Evolutionary conservation across 192 early-diverging fungal genomes (phyloP), one percentile per base, ranked within the genome.

Genomic region (Coemansia sp.): DNA sequence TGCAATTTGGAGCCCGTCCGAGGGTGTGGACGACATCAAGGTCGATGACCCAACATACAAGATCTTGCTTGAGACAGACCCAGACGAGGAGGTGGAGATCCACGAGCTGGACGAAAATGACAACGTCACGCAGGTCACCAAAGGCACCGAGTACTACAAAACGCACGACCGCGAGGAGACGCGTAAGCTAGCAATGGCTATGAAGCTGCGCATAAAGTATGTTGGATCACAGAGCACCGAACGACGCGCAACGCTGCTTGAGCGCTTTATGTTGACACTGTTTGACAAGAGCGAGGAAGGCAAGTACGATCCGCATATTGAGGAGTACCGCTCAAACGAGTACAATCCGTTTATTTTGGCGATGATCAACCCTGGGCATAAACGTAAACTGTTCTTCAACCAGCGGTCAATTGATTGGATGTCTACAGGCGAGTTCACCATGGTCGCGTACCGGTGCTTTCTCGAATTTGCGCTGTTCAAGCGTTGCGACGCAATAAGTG

Each of bases 211-310:
- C 38, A 65, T 81, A 45, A 45, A 19, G 45, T 66, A 75, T 50
- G 19, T 68, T 35, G 73, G 66, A 9, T 17, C 27, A 17, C 10
- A 15, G 15, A 75, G 22, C 38, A 51, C 58, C 21, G 69, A 63
- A 32, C 65, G 64, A 37, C 73, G 39, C 15, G 78, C 78, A 3
- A 81, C 74, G 22, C 50, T 81, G 49, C 62, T 81, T 0, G 78
- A 81, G 66, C 68, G 78, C 45, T 81, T 81, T 25, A 81, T 81
- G 78, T 69, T 81, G 14, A 81, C 78, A n/a, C 35, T 81, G 49
- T 75, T 81, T 45, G 77, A 75, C 22, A 75, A 75, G 66, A 67
- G 48, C 45, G 45, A 67, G 3, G 66, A 72, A 50, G 56, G 69
- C 29, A 81, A 66, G 52, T 81, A 69, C 39, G 78, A 81, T 23